Percentiles rank a stretch among this genome's conserved stretches.
These are phyloP conservation scores for Cantharellus cinnabarinus DNA, from an alignment of 768 basidiomycete genomes.

Conservation along the genomic window DNA sequence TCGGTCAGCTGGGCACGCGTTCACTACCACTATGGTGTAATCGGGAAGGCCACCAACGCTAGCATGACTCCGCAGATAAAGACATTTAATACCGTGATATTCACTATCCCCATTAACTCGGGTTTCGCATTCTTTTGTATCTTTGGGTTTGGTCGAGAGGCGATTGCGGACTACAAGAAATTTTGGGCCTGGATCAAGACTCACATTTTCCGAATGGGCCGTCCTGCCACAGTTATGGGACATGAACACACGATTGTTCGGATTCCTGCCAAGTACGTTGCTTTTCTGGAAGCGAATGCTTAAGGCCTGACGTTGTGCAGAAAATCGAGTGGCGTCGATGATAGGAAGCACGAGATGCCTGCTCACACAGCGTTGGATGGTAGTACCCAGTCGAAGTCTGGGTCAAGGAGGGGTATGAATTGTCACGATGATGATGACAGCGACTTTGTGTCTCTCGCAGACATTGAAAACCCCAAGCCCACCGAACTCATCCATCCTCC, in stretches of 20 bases:
- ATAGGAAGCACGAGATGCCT: too few species aligned
- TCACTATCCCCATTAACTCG: too few species aligned
- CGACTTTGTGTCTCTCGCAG: neutral
- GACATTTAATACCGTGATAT: neutral
- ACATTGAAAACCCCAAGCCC: neutral
- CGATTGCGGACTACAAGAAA: neutral
- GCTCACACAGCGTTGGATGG: too few species aligned
- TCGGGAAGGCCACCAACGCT: neutral
- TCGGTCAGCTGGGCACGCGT: neutral
- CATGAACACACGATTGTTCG: neutral
- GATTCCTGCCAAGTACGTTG: neutral
- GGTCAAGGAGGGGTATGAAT: too few species aligned
- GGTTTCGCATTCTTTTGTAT: neutral
- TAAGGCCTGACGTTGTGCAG: too few species aligned
- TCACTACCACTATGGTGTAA: neutral
- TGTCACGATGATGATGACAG: neutral
- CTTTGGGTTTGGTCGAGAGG: neutral
- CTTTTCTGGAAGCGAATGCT: too few species aligned
- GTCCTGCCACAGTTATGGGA: neutral
- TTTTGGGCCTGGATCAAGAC: neutral
- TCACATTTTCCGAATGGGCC: neutral
- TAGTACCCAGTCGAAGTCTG: too few species aligned
- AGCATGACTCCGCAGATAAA: neutral
- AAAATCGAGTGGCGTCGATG: too few species aligned
- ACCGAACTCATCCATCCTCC: too few species aligned